Conservation (phyloP, 2,329 filamentous ascomycete genomes). For the Cladosporium sphaerospermum region DNA sequence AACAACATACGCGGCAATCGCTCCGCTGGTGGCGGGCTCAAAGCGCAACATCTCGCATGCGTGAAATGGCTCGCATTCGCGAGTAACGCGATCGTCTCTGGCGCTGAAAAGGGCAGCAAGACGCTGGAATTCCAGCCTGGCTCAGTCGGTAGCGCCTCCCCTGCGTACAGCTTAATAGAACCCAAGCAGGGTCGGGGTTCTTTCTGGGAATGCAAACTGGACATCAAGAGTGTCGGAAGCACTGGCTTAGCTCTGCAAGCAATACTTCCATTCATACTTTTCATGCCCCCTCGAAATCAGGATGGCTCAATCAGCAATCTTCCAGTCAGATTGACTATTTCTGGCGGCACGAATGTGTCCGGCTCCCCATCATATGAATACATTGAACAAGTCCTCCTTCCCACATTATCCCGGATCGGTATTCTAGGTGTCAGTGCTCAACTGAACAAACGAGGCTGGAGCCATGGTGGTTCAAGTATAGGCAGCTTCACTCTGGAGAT, state of each 20-base stretch:
- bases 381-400: slow-evolving; percentile 48
- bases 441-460: slow-evolving; percentile 50
- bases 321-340: slow-evolving; percentile 38
- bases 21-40: slow-evolving; percentile 48
- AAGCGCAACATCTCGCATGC: slow-evolving; percentile 51
- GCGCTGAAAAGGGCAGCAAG: slow-evolving; percentile 38
- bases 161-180: slow-evolving; percentile 16
- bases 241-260: slow-evolving; percentile 54
- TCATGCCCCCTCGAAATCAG: slow-evolving; percentile 30
- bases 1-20: slow-evolving; percentile 50
- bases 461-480: slow-evolving; percentile 38
- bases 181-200: neutral
- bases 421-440: slow-evolving; percentile 40
- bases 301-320: slow-evolving; percentile 1
- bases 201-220: slow-evolving; percentile 34
- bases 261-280: slow-evolving; percentile 52
- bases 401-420: slow-evolving; percentile 46
- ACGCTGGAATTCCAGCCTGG: slow-evolving; percentile 36
- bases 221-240: slow-evolving; percentile 46
- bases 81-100: slow-evolving; percentile 39
- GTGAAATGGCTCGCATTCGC: slow-evolving; percentile 48
- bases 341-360: slow-evolving; percentile 54
- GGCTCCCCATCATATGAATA: slow-evolving; percentile 53
- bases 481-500: slow-evolving; percentile 47
- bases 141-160: slow-evolving; percentile 3